Conservation (phyloP, 495 filamentous ascomycete genomes). For the Pyrenopolyporus hunteri region DNA sequence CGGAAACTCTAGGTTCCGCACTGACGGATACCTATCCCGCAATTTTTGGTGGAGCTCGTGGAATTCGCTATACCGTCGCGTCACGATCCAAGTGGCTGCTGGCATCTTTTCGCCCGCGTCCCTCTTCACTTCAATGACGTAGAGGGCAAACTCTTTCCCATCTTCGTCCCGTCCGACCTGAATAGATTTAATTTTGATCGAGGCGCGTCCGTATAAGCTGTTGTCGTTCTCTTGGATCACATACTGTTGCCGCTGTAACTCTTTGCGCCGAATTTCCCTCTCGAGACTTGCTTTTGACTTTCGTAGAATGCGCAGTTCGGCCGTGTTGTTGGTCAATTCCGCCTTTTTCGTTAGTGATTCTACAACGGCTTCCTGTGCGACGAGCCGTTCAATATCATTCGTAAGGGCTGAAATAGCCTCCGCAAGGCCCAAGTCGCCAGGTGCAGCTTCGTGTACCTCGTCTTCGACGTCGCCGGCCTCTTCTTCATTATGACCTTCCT, state of each 20-base stretch:
- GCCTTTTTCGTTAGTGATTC: constrained; percentile 92
- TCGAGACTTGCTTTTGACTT: constrained; percentile 95
- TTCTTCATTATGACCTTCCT: constrained; percentile 71
- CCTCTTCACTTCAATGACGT: constrained; percentile 88
- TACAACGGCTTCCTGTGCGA: constrained; percentile 86
- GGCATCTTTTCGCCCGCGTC: constrained; percentile 90
- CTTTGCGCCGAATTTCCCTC: constrained; percentile 89
- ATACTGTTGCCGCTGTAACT: constrained; percentile 95
- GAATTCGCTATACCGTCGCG: constrained; percentile 92
- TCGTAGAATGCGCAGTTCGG: constrained; percentile 87
- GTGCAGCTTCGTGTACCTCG: constrained; percentile 91
- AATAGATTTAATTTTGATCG: constrained; percentile 85
- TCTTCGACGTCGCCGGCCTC: constrained; percentile 70
- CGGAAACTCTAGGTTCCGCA: constrained; percentile 90
- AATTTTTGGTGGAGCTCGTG: constrained; percentile 92
- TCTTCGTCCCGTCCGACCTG: constrained; percentile 91
- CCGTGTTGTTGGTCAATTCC: constrained; percentile 93
- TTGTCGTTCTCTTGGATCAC: constrained; percentile 98
- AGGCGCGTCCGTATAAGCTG: constrained; percentile 90
- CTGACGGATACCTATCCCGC: constrained; percentile 79
- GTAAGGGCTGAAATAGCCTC: constrained; percentile 88
- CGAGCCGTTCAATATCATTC: constrained; percentile 86
- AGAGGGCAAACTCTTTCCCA: constrained; percentile 91
- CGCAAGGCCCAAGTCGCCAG: constrained; percentile 90
- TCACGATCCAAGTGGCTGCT: constrained; percentile 79